Evolutionary conservation across 306 rosid species (phyloP).

Genomic region (Lathyrus oleraceus): DNA sequence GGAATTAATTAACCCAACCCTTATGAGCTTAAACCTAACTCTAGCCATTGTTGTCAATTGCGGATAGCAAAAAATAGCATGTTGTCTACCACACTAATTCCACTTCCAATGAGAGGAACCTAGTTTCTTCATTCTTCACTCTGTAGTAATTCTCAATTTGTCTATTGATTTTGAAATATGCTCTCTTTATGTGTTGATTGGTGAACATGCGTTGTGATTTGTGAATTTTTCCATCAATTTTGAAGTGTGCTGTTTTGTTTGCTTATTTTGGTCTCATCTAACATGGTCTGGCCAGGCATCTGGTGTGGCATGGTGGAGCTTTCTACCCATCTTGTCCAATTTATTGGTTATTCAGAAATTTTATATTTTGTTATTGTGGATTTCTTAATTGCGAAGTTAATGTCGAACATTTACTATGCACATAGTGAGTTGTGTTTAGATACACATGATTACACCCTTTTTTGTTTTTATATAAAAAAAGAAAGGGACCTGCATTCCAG

Average conservation of each 20-base stretch:
- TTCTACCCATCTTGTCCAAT: neutral
- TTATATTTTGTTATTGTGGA: neutral
- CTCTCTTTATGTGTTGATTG: neutral
- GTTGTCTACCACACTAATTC: neutral
- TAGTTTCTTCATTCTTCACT: neutral
- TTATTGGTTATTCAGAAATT: neutral
- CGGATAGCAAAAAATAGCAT: too few species aligned
- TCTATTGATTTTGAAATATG: neutral
- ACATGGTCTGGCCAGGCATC: neutral
- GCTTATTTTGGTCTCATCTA: neutral
- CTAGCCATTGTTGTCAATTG: too few species aligned
- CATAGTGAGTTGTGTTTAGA: neutral
- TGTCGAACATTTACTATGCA: neutral
- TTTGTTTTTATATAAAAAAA: neutral
- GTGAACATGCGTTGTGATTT: neutral
- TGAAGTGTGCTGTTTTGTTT: neutral
- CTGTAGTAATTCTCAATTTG: neutral
- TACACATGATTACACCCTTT: neutral
- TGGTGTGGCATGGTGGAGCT: neutral
- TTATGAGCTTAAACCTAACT: neutral
- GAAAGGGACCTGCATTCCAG: neutral
- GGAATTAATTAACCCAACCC: neutral
- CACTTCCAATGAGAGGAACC: neutral
- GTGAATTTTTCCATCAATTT: neutral
- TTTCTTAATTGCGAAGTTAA: neutral